Conservation (phyloP, 148 eudicot genomes). For the Chenopodium quinoa region DNA sequence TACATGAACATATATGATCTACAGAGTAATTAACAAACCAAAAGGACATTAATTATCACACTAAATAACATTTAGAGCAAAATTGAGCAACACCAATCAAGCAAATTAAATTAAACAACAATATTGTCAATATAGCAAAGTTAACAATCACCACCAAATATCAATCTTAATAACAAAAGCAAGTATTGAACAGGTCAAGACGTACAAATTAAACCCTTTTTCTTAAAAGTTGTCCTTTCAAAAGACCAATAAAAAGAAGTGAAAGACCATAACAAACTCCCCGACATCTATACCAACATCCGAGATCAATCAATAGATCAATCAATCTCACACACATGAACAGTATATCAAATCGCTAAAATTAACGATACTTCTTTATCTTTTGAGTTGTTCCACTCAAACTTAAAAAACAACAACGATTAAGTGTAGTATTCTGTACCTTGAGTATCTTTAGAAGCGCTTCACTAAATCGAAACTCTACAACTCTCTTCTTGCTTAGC, state of each 20-base stretch:
- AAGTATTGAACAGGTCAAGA: background rate
- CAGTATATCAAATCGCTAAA: no score
- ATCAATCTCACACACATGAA: no score
- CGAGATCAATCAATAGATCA: no score
- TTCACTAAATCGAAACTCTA: background rate
- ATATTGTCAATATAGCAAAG: no score
- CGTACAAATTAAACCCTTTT: background rate
- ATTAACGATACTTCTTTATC: no score
- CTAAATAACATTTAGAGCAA: background rate
- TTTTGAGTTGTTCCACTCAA: no score
- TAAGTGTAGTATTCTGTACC: background rate
- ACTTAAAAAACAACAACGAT: no score
- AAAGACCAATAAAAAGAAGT: background rate
- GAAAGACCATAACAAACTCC: background rate
- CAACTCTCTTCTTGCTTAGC: background rate
- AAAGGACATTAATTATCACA: background rate
- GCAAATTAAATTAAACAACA: background rate
- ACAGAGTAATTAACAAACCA: background rate
- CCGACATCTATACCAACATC: no score
- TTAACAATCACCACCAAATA: background rate
- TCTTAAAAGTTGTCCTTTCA: background rate
- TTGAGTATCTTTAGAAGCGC: background rate
- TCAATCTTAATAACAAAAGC: no score
- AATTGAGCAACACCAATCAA: background rate
- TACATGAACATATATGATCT: background rate